phyloP scores from a whole-genome alignment of 164 flowering plant species.

The Stephania cephalantha region DNA sequence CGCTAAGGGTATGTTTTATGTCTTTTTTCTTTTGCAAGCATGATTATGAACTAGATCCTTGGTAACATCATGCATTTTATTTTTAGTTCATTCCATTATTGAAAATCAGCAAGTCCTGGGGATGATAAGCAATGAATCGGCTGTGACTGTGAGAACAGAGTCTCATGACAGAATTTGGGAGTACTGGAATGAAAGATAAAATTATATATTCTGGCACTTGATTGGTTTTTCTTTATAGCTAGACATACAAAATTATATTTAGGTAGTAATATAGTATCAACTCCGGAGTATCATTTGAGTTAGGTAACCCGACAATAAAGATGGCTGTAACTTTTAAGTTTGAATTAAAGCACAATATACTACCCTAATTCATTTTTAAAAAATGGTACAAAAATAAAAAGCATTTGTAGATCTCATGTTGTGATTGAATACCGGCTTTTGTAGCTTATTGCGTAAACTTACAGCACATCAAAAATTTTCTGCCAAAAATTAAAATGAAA shows the following conservation, averaged over 20 bases:
- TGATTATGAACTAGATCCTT: neutral
- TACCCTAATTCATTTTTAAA: neutral
- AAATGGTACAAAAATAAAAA: no score
- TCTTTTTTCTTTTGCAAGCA: neutral
- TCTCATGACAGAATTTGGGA: neutral
- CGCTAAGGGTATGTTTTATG: constrained; percentile 59
- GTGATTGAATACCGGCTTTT: no score
- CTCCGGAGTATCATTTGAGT: neutral
- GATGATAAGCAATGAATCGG: neutral
- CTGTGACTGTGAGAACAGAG: neutral
- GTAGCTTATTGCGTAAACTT: no score
- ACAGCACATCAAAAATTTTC: no score
- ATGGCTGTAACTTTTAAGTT: neutral
- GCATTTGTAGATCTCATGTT: no score
- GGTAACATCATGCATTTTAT: neutral
- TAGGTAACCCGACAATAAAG: neutral
- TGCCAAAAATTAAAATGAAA: no score
- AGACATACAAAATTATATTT: neutral
- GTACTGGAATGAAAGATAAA: neutral
- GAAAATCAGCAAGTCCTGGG: neutral
- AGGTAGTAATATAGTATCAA: neutral
- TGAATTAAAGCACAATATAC: neutral
- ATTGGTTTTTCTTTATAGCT: neutral
- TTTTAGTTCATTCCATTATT: neutral
- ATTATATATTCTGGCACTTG: neutral